These are phyloP conservation scores for Mycena citricolor DNA, from an alignment of 1,284 basidiomycete genomes.

Conservation along the genomic window DNA sequence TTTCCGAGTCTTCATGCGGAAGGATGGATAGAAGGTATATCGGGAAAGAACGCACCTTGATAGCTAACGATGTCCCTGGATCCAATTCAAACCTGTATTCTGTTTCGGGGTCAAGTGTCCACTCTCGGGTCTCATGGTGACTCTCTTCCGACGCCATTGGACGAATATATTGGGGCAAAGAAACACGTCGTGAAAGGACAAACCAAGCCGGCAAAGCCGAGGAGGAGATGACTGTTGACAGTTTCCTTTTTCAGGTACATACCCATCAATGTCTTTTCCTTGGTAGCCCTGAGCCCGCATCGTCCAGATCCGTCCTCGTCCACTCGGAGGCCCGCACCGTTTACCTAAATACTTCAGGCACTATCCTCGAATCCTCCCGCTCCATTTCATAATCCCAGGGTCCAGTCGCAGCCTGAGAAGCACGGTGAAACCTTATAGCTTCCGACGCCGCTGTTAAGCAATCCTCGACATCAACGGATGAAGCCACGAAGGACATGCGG, in stretches of 20 bases:
- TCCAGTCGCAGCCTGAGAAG: no score
- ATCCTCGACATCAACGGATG: constrained; percentile 17
- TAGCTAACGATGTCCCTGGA: constrained; percentile 75
- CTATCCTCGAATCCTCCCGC: no score
- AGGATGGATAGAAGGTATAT: constrained; percentile 11
- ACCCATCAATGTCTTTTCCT: no score
- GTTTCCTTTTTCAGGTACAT: no score
- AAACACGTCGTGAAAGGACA: no score
- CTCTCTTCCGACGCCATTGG: constrained; percentile 19
- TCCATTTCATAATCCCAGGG: no score
- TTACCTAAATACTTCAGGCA: no score
- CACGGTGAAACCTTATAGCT: constrained; percentile 8
- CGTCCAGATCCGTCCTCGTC: no score
- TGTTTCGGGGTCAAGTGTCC: constrained; percentile 67
- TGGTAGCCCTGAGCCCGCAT: no score
- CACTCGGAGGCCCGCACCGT: no score
- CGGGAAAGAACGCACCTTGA: constrained; percentile 61
- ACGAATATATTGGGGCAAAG: constrained; percentile 4
- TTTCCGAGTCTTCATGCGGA: constrained; percentile 9
- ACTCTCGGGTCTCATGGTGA: constrained; percentile 36
- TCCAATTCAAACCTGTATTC: constrained; percentile 99
- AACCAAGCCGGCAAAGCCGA: no score
- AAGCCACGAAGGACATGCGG: constrained; percentile 16
- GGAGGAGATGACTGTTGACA: no score
- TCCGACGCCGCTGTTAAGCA: constrained; percentile 14